Conservation (phyloP, 2,329 filamentous ascomycete genomes). For the Aspergillus tubingensis region DNA sequence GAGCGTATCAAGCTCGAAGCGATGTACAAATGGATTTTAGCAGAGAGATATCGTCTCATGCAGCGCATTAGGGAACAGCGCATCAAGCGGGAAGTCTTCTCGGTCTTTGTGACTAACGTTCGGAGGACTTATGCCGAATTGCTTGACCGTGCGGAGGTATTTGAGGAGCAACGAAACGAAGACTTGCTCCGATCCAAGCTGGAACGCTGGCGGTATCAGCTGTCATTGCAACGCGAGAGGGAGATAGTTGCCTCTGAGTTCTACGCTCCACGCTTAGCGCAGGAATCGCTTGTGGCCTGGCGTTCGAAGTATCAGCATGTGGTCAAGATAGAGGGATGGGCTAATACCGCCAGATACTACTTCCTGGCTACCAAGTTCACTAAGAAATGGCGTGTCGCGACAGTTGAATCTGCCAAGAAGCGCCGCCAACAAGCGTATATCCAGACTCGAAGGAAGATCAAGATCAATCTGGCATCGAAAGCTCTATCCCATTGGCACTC, state of each 20-base stretch:
- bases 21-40: conserved; percentile 64
- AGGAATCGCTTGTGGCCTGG: conserved; percentile 46
- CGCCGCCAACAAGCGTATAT: conserved; percentile 59
- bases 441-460: conserved; percentile 54
- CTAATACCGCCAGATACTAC: conserved; percentile 59
- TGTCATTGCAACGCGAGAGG: conserved; percentile 42
- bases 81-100: conserved; percentile 42
- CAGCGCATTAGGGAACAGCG: conserved; percentile 43
- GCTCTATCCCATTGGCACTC: conserved; percentile 44
- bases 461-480: conserved; percentile 54
- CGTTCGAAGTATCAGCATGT: conserved; percentile 43
- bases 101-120: conserved; percentile 43
- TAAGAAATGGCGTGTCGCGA: conserved; percentile 55
- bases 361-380: conserved; percentile 53
- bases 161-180: conserved; percentile 35
- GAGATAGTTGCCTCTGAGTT: conserved; percentile 47
- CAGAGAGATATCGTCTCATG: conserved; percentile 47
- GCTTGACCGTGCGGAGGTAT: conserved; percentile 39
- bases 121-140: conserved; percentile 40
- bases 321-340: conserved; percentile 53
- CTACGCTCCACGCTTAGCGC: conserved; percentile 44
- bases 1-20: conserved; percentile 57
- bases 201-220: conserved; percentile 39
- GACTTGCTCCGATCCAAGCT: conserved; percentile 40
- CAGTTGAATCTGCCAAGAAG: conserved; percentile 52